Conservation (phyloP, 2,329 filamentous ascomycete genomes). For the Tolypocladium ophioglossoides region DNA sequence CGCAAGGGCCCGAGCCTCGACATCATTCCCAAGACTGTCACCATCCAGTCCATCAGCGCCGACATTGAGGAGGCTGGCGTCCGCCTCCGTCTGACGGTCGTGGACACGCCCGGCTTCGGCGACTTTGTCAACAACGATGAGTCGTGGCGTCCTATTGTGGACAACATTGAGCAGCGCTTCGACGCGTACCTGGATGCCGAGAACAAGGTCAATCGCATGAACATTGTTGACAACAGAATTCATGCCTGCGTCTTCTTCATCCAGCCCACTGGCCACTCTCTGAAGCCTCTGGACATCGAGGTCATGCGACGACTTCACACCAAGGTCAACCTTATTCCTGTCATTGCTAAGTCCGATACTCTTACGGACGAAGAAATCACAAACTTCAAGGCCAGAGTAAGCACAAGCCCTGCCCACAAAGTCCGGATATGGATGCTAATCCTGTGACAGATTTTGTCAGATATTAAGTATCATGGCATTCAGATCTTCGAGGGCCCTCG, state of each 20-base stretch:
- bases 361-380: constrained; percentile 93
- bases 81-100: constrained; percentile 88
- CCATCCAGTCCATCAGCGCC: constrained; percentile 88
- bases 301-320: constrained; percentile 99
- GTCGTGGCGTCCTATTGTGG: constrained; percentile 96
- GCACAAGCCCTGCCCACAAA: constrained; percentile 23
- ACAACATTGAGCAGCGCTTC: constrained; percentile 99
- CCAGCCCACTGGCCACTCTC: constrained; percentile 92
- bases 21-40: constrained; percentile 96
- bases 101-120: constrained; percentile 95
- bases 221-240: constrained; percentile 98
- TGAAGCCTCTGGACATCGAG: constrained; percentile 98
- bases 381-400: constrained; percentile 90
- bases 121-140: constrained; percentile 99
- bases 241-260: constrained; percentile 99
- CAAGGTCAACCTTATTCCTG: constrained; percentile 99
- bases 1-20: constrained; percentile 95
- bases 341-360: constrained; percentile 98
- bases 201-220: constrained; percentile 99
- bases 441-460: constrained; percentile 68
- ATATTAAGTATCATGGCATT: constrained; percentile 94
- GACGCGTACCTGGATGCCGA: constrained; percentile 97
- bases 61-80: constrained; percentile 99
- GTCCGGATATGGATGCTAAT: constrained; percentile 6
- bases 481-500: constrained; percentile 98